Percentiles rank a stretch among this genome's conserved stretches.
phyloP scores from a whole-genome alignment of 2,329 filamentous ascomycete species.

The Colletotrichum sp. region DNA sequence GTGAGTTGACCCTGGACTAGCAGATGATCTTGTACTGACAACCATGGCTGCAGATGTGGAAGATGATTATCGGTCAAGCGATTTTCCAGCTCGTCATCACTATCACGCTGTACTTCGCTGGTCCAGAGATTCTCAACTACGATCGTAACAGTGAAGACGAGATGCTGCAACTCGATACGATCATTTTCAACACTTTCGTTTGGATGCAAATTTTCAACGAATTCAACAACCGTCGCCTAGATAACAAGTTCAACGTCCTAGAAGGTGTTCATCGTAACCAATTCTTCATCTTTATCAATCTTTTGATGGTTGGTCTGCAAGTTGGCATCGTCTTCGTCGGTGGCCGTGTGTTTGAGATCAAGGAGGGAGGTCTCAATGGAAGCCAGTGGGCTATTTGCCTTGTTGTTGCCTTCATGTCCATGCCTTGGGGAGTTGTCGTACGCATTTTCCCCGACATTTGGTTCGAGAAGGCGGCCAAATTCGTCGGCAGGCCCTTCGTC shows the following conservation, averaged over 20 bases:
- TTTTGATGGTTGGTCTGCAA: constrained; percentile 63
- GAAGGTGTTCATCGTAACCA: constrained; percentile 61
- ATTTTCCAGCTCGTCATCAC: constrained; percentile 65
- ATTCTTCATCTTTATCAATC: constrained; percentile 63
- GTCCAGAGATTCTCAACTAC: constrained; percentile 59
- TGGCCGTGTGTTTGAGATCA: constrained; percentile 58
- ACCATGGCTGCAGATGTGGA: constrained; percentile 55
- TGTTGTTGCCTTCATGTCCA: constrained; percentile 51
- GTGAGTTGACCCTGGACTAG: constrained; percentile 29
- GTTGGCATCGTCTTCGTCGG: constrained; percentile 64
- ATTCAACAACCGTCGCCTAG: constrained; percentile 68
- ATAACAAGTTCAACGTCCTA: constrained; percentile 68
- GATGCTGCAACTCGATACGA: constrained; percentile 55
- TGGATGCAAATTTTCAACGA: constrained; percentile 79
- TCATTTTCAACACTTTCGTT: constrained; percentile 74
- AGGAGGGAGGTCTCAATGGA: constrained; percentile 41
- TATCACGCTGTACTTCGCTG: constrained; percentile 66
- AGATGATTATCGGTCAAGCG: constrained; percentile 68
- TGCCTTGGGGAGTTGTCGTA: constrained; percentile 55
- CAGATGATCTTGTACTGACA: background rate
- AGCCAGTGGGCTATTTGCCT: constrained; percentile 60
- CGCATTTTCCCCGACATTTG: constrained; percentile 54
- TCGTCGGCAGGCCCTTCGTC: constrained; percentile 99
- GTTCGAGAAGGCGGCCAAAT: constrained; percentile 98
- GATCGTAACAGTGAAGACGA: constrained; percentile 42